Evolutionary conservation across 108 stramenopile species (phyloP).

Genomic region (Stephanodiscus minutulus): DNA sequence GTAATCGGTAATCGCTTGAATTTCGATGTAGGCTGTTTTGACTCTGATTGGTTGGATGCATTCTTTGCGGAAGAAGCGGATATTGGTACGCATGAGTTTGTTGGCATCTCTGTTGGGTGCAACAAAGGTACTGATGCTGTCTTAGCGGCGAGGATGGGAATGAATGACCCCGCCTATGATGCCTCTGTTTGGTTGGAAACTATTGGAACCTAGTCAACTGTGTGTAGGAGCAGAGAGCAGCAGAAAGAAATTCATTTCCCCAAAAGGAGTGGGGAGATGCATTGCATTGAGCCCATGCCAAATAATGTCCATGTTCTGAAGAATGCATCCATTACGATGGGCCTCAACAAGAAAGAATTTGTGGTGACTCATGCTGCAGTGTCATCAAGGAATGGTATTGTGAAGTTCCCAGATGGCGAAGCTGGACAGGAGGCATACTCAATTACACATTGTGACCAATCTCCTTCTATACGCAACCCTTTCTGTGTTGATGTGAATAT

Average conservation of each 20-base stretch:
- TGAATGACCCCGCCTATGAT: constrained; percentile 24
- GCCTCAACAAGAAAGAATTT: neutral
- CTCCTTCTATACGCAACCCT: too few species aligned
- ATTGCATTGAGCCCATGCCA: constrained; percentile 17
- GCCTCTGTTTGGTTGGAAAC: constrained; percentile 34
- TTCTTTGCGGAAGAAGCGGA: constrained; percentile 8
- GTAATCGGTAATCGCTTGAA: too few species aligned
- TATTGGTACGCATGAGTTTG: constrained; percentile 11
- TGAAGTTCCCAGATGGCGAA: constrained; percentile 2
- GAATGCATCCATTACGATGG: neutral
- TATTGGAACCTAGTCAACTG: neutral
- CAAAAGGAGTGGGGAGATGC: constrained; percentile 10
- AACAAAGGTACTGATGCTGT: constrained; percentile 75
- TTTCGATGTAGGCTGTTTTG: neutral
- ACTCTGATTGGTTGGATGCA: neutral
- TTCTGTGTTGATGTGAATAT: neutral
- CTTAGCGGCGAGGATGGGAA: constrained; percentile 51
- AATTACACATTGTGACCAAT: neutral
- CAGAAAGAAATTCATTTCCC: neutral
- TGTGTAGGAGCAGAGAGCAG: neutral
- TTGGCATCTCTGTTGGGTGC: constrained; percentile 58
- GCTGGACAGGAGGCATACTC: neutral
- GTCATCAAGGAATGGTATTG: neutral
- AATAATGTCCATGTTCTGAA: neutral
- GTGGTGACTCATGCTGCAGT: constrained; percentile 15